A percentile compares a stretch with the other conserved stretches of the same genome.
phyloP scores from a whole-genome alignment of 441 rosid species.

The Eruca vesicaria region DNA sequence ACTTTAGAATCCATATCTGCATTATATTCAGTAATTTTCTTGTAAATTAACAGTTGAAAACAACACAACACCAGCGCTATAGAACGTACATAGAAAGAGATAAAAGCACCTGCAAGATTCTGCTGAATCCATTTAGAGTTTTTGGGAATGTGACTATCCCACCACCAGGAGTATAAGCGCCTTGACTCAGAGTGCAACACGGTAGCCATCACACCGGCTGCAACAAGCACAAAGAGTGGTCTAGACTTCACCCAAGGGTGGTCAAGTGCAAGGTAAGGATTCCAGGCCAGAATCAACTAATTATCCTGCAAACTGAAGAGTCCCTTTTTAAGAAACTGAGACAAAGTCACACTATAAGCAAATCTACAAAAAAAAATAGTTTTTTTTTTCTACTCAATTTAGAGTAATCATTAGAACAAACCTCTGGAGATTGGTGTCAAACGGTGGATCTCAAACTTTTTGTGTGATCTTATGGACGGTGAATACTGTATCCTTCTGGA shows the following conservation, averaged over 20 bases:
- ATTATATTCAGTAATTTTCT: background rate
- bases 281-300: conserved; percentile 72
- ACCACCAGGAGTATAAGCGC: conserved; percentile 83
- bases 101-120: conserved; percentile 62
- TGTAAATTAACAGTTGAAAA: background rate
- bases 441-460: conserved; percentile 6
- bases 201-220: conserved; percentile 55
- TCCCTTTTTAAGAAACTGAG: conserved; percentile 35
- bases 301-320: conserved; percentile 12
- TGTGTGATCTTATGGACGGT: background rate
- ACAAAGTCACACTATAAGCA: conserved; percentile 15
- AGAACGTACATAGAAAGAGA: background rate
- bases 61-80: background rate
- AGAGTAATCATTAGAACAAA: conserved; percentile 19
- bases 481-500: conserved; percentile 18
- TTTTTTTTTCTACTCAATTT: background rate
- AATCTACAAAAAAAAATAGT: background rate
- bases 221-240: conserved; percentile 40
- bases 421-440: conserved; percentile 20
- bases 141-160: conserved; percentile 90
- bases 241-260: conserved; percentile 43
- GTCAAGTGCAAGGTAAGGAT: conserved; percentile 48
- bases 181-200: conserved; percentile 55
- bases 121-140: conserved; percentile 89
- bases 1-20: conserved; percentile 82